Evolutionary conservation across 2,329 filamentous ascomycete genomes (phyloP).

Genomic region (Trichoderma cornu-damae): DNA sequence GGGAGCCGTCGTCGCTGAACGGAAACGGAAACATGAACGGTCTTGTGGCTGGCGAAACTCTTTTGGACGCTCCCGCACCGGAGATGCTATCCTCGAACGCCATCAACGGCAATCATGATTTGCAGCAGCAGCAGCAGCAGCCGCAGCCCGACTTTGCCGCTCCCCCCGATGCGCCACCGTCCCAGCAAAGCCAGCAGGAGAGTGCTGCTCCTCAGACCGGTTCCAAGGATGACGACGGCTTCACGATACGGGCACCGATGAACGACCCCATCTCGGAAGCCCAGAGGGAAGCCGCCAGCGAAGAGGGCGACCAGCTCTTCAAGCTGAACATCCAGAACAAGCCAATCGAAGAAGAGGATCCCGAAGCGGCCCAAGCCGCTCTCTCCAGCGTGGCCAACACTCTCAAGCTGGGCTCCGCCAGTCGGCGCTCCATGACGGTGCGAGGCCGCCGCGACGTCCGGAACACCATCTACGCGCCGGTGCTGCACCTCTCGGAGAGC

Average conservation of each 20-base stretch:
- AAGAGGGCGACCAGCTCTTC: constrained; percentile 62
- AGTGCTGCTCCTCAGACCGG: neutral
- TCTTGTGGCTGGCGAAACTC: constrained; percentile 27
- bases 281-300: constrained; percentile 55
- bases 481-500: constrained; percentile 34
- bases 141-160: constrained; percentile 41
- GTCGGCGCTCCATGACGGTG: constrained; percentile 66
- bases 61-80: constrained; percentile 30
- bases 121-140: constrained; percentile 31
- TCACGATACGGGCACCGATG: constrained; percentile 61
- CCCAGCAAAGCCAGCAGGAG: constrained; percentile 36
- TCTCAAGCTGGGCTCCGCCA: constrained; percentile 58
- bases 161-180: constrained; percentile 47
- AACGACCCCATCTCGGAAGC: constrained; percentile 67
- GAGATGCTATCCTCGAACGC: constrained; percentile 28
- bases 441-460: constrained; percentile 86
- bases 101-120: constrained; percentile 44
- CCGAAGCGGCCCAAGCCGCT: constrained; percentile 66
- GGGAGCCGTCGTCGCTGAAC: constrained; percentile 19
- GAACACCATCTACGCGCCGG: constrained; percentile 79
- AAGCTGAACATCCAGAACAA: constrained; percentile 76
- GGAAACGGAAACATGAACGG: constrained; percentile 44
- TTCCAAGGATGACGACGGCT: constrained; percentile 65
- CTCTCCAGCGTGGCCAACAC: constrained; percentile 71
- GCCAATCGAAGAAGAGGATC: constrained; percentile 72